Conservation (phyloP, 1,284 basidiomycete genomes). For the Heimioporus retisporus region DNA sequence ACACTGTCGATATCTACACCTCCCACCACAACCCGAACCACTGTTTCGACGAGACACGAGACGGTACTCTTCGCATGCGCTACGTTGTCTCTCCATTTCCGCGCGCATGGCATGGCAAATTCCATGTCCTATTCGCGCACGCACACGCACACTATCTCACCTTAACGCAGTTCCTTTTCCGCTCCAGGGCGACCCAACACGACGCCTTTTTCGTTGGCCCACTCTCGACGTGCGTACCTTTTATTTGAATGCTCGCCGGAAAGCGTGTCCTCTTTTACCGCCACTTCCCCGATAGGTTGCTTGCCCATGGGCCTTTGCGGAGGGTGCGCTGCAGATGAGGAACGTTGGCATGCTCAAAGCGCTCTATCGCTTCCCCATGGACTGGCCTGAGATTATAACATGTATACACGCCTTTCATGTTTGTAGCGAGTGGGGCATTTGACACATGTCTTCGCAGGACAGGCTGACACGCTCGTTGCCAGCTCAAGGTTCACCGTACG, state of each 20-base stretch:
- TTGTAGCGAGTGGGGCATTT: slow-evolving; percentile 1
- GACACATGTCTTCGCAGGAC: slow-evolving; percentile 56
- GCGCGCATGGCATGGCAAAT: slow-evolving; percentile 77
- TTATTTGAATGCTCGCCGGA: slow-evolving; percentile 74
- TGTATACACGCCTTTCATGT: slow-evolving; percentile 59
- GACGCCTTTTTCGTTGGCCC: slow-evolving; percentile 98
- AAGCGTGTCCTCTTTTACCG: slow-evolving; percentile 93
- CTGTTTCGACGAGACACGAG: slow-evolving; percentile 91
- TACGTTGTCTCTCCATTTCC: slow-evolving; percentile 84
- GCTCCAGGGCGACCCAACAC: slow-evolving; percentile 56
- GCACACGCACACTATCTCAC: slow-evolving; percentile 89
- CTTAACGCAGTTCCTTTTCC: slow-evolving; percentile 59
- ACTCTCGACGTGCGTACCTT: slow-evolving; percentile 91
- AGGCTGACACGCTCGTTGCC: slow-evolving; percentile 91
- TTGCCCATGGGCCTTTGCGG: slow-evolving; percentile 82
- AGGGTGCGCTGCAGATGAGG: slow-evolving; percentile 53
- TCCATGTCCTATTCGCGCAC: slow-evolving; percentile 94
- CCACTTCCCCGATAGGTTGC: slow-evolving; percentile 96
- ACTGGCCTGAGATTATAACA: slow-evolving; percentile 90
- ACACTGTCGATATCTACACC: slow-evolving; percentile 94
- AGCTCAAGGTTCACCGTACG: slow-evolving; percentile 95
- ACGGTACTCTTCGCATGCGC: slow-evolving; percentile 90
- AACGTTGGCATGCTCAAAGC: slow-evolving; percentile 68
- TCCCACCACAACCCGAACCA: slow-evolving; percentile 90
- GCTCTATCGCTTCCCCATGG: slow-evolving; percentile 91